Percentiles rank a stretch among this genome's conserved stretches.
phyloP scores from a whole-genome alignment of 2,329 filamentous ascomycete genomes.

The Colletotrichum sp. region DNA sequence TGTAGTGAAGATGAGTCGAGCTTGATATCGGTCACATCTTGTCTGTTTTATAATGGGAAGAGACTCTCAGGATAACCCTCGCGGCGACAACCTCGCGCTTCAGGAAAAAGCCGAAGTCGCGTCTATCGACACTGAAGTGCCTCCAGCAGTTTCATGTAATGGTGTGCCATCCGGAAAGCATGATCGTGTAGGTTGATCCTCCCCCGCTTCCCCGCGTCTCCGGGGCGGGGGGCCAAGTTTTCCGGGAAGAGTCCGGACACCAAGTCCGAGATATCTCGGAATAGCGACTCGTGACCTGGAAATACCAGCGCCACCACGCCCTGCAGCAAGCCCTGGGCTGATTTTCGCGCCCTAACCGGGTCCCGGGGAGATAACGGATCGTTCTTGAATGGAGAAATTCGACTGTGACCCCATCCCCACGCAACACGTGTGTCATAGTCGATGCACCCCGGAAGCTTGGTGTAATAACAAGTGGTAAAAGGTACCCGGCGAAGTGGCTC shows the following conservation, averaged over 20 bases:
- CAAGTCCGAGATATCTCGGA: slow-evolving; percentile 8
- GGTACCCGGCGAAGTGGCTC: no score
- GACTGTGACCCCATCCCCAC: background rate
- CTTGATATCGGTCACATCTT: background rate
- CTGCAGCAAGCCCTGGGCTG: background rate
- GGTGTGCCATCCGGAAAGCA: background rate
- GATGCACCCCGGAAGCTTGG: background rate
- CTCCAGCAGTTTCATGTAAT: background rate
- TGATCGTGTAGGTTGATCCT: background rate
- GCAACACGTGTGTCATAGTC: background rate
- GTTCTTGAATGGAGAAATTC: background rate
- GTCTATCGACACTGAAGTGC: background rate
- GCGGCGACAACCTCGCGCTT: background rate
- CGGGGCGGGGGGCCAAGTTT: background rate
- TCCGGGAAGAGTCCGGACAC: background rate
- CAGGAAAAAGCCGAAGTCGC: slow-evolving; percentile 1
- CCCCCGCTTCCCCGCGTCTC: background rate
- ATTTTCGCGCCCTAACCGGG: background rate
- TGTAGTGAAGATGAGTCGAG: background rate
- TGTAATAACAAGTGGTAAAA: background rate
- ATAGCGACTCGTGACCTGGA: background rate
- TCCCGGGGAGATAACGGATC: background rate
- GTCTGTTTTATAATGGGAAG: background rate
- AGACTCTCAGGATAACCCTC: background rate
- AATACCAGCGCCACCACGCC: background rate